phyloP scores from a whole-genome alignment of 306 rosid genomes.

The Acacia acuminata region DNA sequence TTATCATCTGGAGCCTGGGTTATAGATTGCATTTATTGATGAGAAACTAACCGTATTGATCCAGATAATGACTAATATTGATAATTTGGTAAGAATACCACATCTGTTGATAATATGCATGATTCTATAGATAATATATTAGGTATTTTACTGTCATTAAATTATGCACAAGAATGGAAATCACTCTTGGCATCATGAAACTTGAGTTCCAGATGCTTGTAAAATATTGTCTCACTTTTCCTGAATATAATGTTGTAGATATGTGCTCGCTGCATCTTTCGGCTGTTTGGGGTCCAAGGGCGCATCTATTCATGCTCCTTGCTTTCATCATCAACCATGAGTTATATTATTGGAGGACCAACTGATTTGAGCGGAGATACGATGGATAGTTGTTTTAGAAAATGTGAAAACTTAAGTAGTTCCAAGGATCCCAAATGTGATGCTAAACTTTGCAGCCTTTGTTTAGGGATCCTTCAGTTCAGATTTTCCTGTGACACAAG shows the following conservation, averaged over 20 bases:
- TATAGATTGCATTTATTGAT: not conserved
- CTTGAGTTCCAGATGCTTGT: not conserved
- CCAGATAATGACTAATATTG: not conserved
- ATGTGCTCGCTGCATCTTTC: conserved; percentile 73
- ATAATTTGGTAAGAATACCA: not conserved
- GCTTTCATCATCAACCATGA: conserved; percentile 31
- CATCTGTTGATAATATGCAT: not conserved
- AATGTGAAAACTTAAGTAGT: conserved; percentile 7
- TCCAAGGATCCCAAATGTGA: conserved; percentile 28
- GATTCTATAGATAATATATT: not conserved
- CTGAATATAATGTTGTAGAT: conserved; percentile 40
- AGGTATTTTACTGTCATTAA: not conserved
- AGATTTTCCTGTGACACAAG: conserved; percentile 37
- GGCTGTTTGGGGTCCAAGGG: conserved; percentile 58
- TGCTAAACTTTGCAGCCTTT: conserved; percentile 54
- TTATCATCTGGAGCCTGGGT: not conserved
- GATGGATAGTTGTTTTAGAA: conserved; percentile 9
- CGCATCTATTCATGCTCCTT: conserved; percentile 37
- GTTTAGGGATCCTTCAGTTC: conserved; percentile 87
- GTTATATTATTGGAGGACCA: conserved; percentile 38
- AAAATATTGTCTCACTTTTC: not conserved
- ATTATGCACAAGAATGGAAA: not conserved
- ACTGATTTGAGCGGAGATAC: conserved; percentile 27
- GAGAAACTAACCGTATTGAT: not conserved
- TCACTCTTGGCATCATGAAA: not conserved